phyloP scores from a whole-genome alignment of 371 early-diverging fungal species.

The Zancudomyces culisetae region DNA sequence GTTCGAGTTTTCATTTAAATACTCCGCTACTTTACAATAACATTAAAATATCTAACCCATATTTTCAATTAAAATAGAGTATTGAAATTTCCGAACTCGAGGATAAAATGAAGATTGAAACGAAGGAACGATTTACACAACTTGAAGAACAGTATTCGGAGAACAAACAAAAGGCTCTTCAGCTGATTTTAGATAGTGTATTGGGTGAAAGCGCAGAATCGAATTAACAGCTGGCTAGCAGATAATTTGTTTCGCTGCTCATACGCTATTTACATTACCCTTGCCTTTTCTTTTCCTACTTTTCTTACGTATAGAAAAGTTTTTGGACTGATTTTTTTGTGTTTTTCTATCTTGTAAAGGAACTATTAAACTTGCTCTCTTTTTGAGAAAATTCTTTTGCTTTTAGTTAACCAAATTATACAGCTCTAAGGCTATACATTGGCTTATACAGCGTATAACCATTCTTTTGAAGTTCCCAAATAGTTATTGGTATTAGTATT shows the following conservation, averaged over 20 bases:
- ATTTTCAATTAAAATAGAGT: constrained; percentile 31
- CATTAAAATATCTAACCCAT: not conserved
- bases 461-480: too few relatives aligned
- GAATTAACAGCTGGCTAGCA: too few relatives aligned
- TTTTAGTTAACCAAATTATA: too few relatives aligned
- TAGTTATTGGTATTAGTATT: too few relatives aligned
- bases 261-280: not conserved
- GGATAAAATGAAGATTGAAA: constrained; percentile 51
- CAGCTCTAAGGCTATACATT: too few relatives aligned
- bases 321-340: too few relatives aligned
- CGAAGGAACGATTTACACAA: constrained; percentile 40
- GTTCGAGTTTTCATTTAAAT: not conserved
- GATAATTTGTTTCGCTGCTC: too few relatives aligned
- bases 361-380: too few relatives aligned
- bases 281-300: not conserved
- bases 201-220: not conserved
- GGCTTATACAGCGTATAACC: too few relatives aligned
- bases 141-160: not conserved
- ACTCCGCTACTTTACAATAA: not conserved
- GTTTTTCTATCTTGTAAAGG: too few relatives aligned
- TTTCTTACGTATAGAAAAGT: too few relatives aligned
- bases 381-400: too few relatives aligned
- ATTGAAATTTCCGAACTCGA: constrained; percentile 52
- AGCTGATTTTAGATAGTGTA: not conserved
- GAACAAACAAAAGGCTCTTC: not conserved